Percentiles rank a stretch among this genome's conserved stretches.
Conservation (phyloP, 768 basidiomycete genomes). For the Xerocomus spinulosus region DNA sequence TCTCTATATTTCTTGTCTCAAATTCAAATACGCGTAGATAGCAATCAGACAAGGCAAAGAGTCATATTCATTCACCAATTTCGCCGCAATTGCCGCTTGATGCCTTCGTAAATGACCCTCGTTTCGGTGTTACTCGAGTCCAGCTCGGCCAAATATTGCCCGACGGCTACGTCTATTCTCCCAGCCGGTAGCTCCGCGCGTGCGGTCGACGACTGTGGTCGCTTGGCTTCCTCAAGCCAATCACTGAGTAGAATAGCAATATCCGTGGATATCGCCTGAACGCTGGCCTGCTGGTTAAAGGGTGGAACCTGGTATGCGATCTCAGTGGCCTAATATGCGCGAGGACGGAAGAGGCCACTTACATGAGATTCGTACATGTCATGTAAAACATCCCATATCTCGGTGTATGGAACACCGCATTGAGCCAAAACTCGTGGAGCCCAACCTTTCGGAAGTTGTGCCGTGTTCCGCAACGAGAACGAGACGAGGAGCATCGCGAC, state of each 20-base stretch:
- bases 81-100: slow-evolving; percentile 66
- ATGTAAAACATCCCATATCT: slow-evolving; percentile 82
- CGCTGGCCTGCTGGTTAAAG: slow-evolving; percentile 75
- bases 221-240: slow-evolving; percentile 74
- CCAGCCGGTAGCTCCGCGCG: slow-evolving; percentile 73
- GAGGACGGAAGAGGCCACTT: slow-evolving; percentile 19
- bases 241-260: slow-evolving; percentile 77
- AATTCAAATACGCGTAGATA: slow-evolving; percentile 18
- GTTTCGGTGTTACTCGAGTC: slow-evolving; percentile 60
- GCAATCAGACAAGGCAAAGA: slow-evolving; percentile 2
- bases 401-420: slow-evolving; percentile 74
- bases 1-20: slow-evolving; percentile 6
- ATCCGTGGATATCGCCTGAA: slow-evolving; percentile 75
- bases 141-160: slow-evolving; percentile 70
- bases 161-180: slow-evolving; percentile 67
- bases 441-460: slow-evolving; percentile 71
- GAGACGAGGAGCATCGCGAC: slow-evolving; percentile 71
- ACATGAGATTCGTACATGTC: slow-evolving; percentile 90
- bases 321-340: slow-evolving; percentile 2
- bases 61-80: slow-evolving; percentile 52
- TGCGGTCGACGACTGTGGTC: slow-evolving; percentile 61
- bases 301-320: slow-evolving; percentile 58
- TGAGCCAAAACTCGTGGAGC: slow-evolving; percentile 71
- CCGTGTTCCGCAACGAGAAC: slow-evolving; percentile 61
- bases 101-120: slow-evolving; percentile 57